Evolutionary conservation across 768 basidiomycete species (phyloP), one percentile per base, ranked within the genome.

Genomic region (Pluteus cervinus): DNA sequence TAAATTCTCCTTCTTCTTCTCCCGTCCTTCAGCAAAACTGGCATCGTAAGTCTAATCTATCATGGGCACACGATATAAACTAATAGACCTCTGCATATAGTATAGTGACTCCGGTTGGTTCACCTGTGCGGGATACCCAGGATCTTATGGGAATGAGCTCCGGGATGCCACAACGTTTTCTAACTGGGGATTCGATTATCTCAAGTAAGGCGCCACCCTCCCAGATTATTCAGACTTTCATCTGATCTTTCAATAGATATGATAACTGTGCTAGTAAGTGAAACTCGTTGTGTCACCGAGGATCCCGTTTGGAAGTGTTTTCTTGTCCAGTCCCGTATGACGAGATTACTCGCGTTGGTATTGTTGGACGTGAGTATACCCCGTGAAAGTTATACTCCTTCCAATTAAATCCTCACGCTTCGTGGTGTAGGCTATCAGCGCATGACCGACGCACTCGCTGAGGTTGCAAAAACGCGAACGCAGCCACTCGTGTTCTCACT

Each of bases 81-180:
- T 8, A 26, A 17, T 36, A 22, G 14, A 8, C 30, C 24, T 9
- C 16, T 33, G 24, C 10, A n/a, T 20, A 23, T 24, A 41, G 40
- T 41, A 41, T 21, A 36, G 40, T 20, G 40, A 41, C 24, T 41
- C 40, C 4, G 80, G 80, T 14, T 81, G 77, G 78, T 74, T 67
- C 46, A 82, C 80, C n/a, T 82, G 80, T 40, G 71, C 69, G 9
- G 58, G 75, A 6, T 82, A 77, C 49, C 80, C 80, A 29, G 80
- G 79, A 14, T 80, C 78, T 1, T 81, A 66, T 57, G 58, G 63
- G 49, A 76, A 81, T 41, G 80, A 82, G 56, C 42, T 55, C 17
- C 69, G 75, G 17, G 79, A 82, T 47, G 63, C 63, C 4, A 68
- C 65, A 44, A 60, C 68, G 4, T 81, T 81, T 56, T 67, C 70